These are phyloP conservation scores for Arthrobotrys conoides DNA, from an alignment of 2,329 filamentous ascomycete species.

Conservation along the genomic window DNA sequence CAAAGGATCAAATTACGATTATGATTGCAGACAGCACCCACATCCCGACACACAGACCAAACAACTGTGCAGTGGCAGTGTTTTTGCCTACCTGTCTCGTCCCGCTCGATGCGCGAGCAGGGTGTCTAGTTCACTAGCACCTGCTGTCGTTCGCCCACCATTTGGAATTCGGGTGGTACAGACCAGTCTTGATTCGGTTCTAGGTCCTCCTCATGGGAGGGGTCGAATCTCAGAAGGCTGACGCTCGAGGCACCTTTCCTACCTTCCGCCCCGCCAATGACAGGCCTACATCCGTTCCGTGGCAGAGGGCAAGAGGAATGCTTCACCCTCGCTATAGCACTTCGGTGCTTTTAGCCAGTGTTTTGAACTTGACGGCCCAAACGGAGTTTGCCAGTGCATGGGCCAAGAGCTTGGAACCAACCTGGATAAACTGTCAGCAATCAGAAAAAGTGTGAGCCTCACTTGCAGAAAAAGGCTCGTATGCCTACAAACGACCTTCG, in stretches of 20 bases:
- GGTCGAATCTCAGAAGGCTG: constrained; percentile 45
- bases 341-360: constrained; percentile 58
- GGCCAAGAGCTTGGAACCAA: constrained; percentile 51
- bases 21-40: not conserved
- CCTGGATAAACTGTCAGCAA: constrained; percentile 52
- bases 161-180: constrained; percentile 60
- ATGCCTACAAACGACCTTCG: constrained; percentile 45
- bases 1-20: constrained; percentile 51
- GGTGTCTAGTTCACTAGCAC: constrained; percentile 30
- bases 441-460: constrained; percentile 55
- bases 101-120: constrained; percentile 11
- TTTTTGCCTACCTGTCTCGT: constrained; percentile 37
- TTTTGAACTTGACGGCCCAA: constrained; percentile 42
- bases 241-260: constrained; percentile 58
- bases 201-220: constrained; percentile 31
- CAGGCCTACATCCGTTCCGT: constrained; percentile 44
- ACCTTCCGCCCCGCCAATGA: constrained; percentile 59
- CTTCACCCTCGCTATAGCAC: constrained; percentile 43
- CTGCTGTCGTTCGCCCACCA: constrained; percentile 46
- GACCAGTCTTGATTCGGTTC: constrained; percentile 43
- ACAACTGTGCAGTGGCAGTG: constrained; percentile 29
- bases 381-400: constrained; percentile 56
- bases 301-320: constrained; percentile 16
- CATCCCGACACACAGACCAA: not conserved
- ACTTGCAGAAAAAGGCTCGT: constrained; percentile 58